phyloP scores from a whole-genome alignment of 345 rosid genomes.

The Ceriops decandra region DNA sequence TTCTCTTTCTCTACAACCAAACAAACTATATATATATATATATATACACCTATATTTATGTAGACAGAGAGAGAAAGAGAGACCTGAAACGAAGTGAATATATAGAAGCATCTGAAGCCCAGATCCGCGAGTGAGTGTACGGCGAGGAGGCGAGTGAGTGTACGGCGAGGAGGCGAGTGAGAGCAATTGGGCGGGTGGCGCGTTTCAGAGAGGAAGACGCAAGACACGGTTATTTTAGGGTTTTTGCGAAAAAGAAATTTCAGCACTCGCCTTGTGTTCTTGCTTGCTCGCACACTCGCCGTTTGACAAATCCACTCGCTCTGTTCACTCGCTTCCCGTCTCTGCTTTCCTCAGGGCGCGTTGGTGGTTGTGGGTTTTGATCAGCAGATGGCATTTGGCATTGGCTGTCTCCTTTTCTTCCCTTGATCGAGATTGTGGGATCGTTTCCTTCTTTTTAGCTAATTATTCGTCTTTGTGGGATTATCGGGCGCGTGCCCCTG shows the following conservation, averaged over 20 bases:
- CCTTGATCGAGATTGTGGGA: too few species aligned
- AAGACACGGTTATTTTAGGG: neutral
- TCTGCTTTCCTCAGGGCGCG: neutral
- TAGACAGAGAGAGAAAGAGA: neutral
- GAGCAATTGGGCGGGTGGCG: neutral
- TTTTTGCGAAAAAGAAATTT: neutral
- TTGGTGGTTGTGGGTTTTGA: neutral
- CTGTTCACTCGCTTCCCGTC: conserved; percentile 14
- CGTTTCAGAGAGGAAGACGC: neutral
- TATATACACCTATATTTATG: too few species aligned
- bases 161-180: conserved; percentile 1
- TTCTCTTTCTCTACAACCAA: too few species aligned
- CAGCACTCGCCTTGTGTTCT: too few species aligned
- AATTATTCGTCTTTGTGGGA: too few species aligned
- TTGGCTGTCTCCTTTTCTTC: too few species aligned
- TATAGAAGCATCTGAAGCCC: neutral
- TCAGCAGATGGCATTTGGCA: too few species aligned
- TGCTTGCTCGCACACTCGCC: too few species aligned
- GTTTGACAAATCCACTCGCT: conserved; percentile 8
- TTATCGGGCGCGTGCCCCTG: too few species aligned
- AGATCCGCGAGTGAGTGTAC: neutral
- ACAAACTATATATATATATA: too few species aligned
- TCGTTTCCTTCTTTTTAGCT: too few species aligned
- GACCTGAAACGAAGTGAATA: neutral
- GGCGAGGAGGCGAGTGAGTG: neutral